Evolutionary conservation across 1,139 yeast genomes (phyloP), one percentile per base, ranked within the genome.

Genomic region (Suhomyces ambrosiae): DNA sequence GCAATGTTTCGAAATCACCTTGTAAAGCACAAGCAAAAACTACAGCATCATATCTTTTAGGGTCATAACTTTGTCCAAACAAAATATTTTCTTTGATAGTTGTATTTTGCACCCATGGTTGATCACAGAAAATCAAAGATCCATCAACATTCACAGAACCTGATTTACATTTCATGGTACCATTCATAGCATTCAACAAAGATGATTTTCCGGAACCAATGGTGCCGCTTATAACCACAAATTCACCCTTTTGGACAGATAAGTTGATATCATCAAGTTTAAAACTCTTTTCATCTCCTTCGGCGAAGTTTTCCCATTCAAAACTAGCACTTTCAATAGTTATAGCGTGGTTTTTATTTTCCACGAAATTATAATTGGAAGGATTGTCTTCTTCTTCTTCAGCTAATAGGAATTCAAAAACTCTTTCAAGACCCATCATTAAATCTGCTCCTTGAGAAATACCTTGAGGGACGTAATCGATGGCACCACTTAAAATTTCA

Each of bases 31-130:
- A 86, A 2, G 79, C 82, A 23, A 66, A 60, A 19, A 86, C 55
- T 4, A 83, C 80, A 10, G 62, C 56, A 1, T 73, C 60, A 52
- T 86, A 87, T 5, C 95, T 87, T 66, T 88, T 96, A 10, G 88
- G 96, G 2, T 84, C 81, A 43, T 56, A 82, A 2, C 71, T 73
- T 7, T 65, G 56, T 2, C 96, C 96, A 62, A 88, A 88, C 1
- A 74, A 44, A 41, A 88, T 86, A 52, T 88, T 88, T 23, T 85
- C 83, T 46, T 76, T 71, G 4, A 87, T 82, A 1, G 95, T 83
- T 2, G 88, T 80, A 55, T 87, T 88, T 58, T 84, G 94, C 41
- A 86, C 80, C 96, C 96, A 88, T 9, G 94, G 90, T 30, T 54
- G 44, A 1, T 74, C 71, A 54, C 80, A 75, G 2, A 74, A 55